phyloP scores from a whole-genome alignment of 2,329 filamentous ascomycete genomes.

The Alternaria rosae region DNA sequence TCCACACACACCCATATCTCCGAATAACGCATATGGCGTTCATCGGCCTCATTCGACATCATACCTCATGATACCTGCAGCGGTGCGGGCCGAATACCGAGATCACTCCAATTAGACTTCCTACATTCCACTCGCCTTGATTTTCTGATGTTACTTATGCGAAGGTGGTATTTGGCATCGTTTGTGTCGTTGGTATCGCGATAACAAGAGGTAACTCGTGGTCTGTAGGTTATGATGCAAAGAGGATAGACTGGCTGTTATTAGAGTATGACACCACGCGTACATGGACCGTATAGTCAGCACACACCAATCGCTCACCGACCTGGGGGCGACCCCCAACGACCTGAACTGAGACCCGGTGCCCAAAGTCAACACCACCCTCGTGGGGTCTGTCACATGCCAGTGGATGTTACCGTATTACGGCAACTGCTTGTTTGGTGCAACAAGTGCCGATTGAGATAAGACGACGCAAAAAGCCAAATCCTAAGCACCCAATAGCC shows the following conservation, averaged over 20 bases:
- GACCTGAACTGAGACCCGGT: background rate
- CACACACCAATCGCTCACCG: background rate
- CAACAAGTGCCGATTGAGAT: background rate
- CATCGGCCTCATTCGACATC: background rate
- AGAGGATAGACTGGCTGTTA: background rate
- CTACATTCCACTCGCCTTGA: background rate
- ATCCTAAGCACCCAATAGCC: background rate
- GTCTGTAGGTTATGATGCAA: background rate
- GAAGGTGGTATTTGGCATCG: background rate
- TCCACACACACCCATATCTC: background rate
- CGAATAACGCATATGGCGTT: background rate
- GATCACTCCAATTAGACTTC: background rate
- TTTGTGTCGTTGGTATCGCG: background rate
- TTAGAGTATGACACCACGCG: background rate
- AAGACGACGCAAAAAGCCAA: background rate
- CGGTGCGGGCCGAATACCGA: background rate
- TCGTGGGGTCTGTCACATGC: background rate
- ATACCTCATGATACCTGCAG: background rate
- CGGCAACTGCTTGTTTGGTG: background rate
- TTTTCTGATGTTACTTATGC: background rate
- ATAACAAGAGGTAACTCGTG: background rate
- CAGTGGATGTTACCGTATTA: background rate
- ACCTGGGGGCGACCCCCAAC: background rate
- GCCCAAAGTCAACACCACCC: background rate
- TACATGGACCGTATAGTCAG: background rate